A percentile compares a stretch with the other conserved stretches of the same genome.
These are phyloP conservation scores for Aspergillus ochraceoroseus DNA, from an alignment of 2,329 filamentous ascomycete genomes.

Conservation along the genomic window DNA sequence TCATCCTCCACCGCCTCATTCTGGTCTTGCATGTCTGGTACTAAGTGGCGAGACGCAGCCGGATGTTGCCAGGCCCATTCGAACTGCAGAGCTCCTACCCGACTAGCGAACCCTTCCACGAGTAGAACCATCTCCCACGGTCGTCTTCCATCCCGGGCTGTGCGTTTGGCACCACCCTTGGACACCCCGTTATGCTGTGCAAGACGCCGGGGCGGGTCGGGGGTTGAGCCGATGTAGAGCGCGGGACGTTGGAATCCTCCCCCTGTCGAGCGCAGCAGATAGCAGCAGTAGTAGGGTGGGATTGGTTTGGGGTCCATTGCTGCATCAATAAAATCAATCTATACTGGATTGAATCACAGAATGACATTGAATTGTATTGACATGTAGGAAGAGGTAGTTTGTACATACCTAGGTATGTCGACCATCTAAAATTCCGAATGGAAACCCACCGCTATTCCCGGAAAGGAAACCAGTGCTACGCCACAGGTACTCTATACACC, in stretches of 20 bases:
- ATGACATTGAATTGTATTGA: too few relatives aligned
- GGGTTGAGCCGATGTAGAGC: conserved; percentile 88
- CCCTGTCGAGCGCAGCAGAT: conserved; percentile 74
- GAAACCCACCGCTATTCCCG: too few relatives aligned
- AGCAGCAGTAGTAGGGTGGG: conserved; percentile 88
- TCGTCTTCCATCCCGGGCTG: conserved; percentile 61
- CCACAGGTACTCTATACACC: too few relatives aligned
- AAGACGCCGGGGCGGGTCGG: conserved; percentile 76
- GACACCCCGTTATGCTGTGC: conserved; percentile 85
- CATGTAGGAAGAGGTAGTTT: too few relatives aligned
- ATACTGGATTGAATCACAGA: too few relatives aligned
- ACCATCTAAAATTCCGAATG: too few relatives aligned
- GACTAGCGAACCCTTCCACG: conserved; percentile 82
- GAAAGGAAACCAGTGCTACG: too few relatives aligned
- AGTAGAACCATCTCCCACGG: conserved; percentile 91
- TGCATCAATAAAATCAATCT: too few relatives aligned
- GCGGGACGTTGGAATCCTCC: conserved; percentile 54
- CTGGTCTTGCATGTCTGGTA: conserved; percentile 50
- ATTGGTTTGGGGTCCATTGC: conserved; percentile 63
- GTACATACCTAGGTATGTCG: too few relatives aligned
- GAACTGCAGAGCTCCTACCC: conserved; percentile 84
- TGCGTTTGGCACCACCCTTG: conserved; percentile 75
- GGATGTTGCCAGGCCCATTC: conserved; percentile 85
- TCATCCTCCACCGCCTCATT: background rate
- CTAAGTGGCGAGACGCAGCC: conserved; percentile 73